Evolutionary conservation across 768 basidiomycete species (phyloP), one percentile per base, ranked within the genome.

Genomic region (Tricholoma hemisulphureum): DNA sequence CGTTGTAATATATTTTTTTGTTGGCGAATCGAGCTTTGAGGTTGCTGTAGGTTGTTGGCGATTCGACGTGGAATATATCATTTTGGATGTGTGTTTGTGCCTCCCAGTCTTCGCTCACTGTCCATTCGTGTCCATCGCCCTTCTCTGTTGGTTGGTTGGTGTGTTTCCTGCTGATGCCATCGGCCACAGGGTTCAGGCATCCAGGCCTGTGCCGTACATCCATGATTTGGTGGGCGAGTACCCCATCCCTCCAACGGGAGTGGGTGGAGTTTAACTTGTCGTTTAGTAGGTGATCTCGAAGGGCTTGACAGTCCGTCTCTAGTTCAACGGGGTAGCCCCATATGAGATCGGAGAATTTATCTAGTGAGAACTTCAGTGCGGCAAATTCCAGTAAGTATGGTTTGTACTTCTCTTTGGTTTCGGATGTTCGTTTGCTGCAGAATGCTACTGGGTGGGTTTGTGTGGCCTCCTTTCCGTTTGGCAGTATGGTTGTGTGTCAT

Each of bases 61-160:
- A 29, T 9, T 23, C 31, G 26, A 64, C 51, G 2, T 11, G 8
- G 53, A 63, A 64, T 0, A 57, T 50, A 28, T 72, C 64, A 7
- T 70, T 53, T 1, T 58, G 50, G 0, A 74, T 24, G 6, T 67
- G 64, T 20, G 54, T 55, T 6, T 11, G 1, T 13, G 20, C 26
- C 45, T 64, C 69, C 70, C 72, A 74, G 26, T 73, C 73, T 35
- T 64, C 54, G 21, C 55, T 57, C 2, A 76, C 71, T 7, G 56
- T 54, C 67, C 68, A 71, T 6, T 58, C 51, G 21, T 60, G 62
- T 0, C 69, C 64, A 23, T 71, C 65, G 0, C 60, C 61, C 10
- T 53, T 28, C 0, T 28, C 39, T 7, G 28, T 20, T 4, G 58
- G 53, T 32, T 20, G 21, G 6, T 57, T 63, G 2, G 55, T 55